Evolutionary conservation across 2,329 filamentous ascomycete genomes (phyloP), one percentile per base, ranked within the genome.

Genomic region (Aspergillus oerlinghausenensis): DNA sequence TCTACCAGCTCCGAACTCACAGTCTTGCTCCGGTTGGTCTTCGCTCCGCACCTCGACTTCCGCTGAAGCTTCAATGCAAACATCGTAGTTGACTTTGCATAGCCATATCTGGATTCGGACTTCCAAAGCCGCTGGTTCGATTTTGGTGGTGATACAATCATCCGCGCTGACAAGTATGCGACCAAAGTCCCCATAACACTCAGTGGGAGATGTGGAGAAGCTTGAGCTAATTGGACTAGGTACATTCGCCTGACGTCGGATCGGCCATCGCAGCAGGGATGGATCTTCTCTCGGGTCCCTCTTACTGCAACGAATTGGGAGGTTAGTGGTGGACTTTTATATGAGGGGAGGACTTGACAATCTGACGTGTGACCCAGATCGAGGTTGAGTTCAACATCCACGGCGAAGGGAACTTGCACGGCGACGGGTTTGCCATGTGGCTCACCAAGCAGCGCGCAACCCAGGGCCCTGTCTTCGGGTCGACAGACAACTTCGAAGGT

Each of bases 71-170:
- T 54, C 43, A 51, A 47, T 48, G 57, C 55, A 51, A 29, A 65
- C 63, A 55, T 45, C 42, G 35, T 54, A 43, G 54, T 58, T 61
- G 53, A 61, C 55, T 38, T 54, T 25, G 52, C 56, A 63, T 71
- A 97, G 89, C 94, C 94, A 60, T 99, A 97, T 77, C 86, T 99
- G 67, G 94, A 99, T 78, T 94, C 92, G 59, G 94, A 97, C 75
- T 92, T 97, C 88, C 89, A 95, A 79, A 96, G 90, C 79, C 88
- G 94, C 73, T 99, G 94, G 93, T 99, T 93, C 78, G 94, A 99
- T 79, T 99, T 95, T 83, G 94, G 94, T 72, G 94, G 93, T 71
- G 92, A 96, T 78, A 91, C 93, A 43, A 88, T 99, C 67, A 84
- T 97, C 69, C 82, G 86, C 63, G 82, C 85, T 60, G 86, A 88